A percentile compares a stretch with the other conserved stretches of the same genome.
These are phyloP conservation scores for Coemansia sp. DNA, from an alignment of 192 early-diverging fungal species.

Conservation along the genomic window DNA sequence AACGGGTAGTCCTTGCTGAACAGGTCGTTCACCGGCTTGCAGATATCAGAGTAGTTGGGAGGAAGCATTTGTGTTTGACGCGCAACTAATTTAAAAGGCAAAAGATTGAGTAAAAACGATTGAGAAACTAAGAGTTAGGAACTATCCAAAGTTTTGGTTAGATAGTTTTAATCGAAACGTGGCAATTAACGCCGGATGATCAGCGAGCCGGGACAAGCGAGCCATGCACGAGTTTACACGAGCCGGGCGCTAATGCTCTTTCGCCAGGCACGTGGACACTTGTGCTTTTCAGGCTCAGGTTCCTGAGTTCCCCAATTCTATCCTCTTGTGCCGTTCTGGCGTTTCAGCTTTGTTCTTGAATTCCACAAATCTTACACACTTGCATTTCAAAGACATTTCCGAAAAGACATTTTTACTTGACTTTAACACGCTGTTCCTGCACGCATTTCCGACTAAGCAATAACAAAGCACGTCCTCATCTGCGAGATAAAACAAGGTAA, in stretches of 20 bases:
- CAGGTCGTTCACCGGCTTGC: slow-evolving; percentile 93
- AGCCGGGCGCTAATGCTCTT: no score
- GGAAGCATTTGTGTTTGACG: slow-evolving; percentile 57
- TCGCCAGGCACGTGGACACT: background rate
- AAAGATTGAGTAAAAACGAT: slow-evolving; percentile 22
- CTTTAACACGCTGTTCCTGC: background rate
- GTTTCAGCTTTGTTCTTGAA: background rate
- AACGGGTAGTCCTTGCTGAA: slow-evolving; percentile 97
- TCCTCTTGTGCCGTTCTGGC: background rate
- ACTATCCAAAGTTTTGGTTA: no score
- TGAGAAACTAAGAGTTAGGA: background rate
- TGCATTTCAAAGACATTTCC: background rate
- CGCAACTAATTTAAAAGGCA: slow-evolving; percentile 43
- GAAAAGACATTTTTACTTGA: background rate
- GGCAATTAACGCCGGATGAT: no score
- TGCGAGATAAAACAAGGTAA: background rate
- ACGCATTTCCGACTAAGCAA: background rate
- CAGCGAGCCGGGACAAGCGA: no score
- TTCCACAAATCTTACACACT: background rate
- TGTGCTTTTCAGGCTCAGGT: background rate
- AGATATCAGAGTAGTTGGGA: slow-evolving; percentile 90
- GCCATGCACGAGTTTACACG: no score
- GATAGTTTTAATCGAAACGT: no score
- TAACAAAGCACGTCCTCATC: background rate
- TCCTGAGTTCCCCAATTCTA: background rate